These are phyloP conservation scores for Beta macrorhiza DNA, from an alignment of 179 eudicot genomes.

Conservation along the genomic window DNA sequence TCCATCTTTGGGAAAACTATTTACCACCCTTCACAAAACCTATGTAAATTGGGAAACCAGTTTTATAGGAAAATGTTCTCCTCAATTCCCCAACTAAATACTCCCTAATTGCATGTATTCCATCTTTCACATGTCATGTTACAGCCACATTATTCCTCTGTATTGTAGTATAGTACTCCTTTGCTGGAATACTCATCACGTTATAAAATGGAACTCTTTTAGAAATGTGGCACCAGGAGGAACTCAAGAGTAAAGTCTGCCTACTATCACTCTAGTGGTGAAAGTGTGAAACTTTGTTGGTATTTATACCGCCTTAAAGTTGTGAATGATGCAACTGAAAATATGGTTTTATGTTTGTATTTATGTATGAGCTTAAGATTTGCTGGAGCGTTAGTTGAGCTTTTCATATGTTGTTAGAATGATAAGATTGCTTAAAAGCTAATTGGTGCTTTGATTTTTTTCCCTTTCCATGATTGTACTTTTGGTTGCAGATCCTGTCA, in stretches of 20 bases:
- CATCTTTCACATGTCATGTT: neutral
- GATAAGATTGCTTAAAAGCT: neutral
- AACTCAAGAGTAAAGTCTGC: neutral
- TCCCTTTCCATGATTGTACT: neutral
- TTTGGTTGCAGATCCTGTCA: conserved; percentile 39
- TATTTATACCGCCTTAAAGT: neutral
- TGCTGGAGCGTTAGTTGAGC: neutral
- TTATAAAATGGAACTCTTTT: too few species aligned
- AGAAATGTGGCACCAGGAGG: too few species aligned
- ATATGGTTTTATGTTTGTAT: too few species aligned
- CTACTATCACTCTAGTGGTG: neutral
- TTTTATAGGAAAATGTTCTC: too few species aligned
- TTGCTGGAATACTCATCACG: neutral
- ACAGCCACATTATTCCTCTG: neutral
- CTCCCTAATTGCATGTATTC: too few species aligned
- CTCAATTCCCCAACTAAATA: too few species aligned
- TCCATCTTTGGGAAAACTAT: too few species aligned
- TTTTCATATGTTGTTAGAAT: neutral
- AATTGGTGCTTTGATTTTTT: neutral
- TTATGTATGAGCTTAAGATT: neutral
- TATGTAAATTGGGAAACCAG: too few species aligned
- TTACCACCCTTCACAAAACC: too few species aligned
- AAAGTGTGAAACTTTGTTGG: neutral
- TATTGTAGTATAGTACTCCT: neutral
- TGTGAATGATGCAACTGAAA: neutral